Evolutionary conservation across 108 stramenopile genomes (phyloP), one percentile per base, ranked within the genome.

Genomic region (Phaeodactylum tricornutum): DNA sequence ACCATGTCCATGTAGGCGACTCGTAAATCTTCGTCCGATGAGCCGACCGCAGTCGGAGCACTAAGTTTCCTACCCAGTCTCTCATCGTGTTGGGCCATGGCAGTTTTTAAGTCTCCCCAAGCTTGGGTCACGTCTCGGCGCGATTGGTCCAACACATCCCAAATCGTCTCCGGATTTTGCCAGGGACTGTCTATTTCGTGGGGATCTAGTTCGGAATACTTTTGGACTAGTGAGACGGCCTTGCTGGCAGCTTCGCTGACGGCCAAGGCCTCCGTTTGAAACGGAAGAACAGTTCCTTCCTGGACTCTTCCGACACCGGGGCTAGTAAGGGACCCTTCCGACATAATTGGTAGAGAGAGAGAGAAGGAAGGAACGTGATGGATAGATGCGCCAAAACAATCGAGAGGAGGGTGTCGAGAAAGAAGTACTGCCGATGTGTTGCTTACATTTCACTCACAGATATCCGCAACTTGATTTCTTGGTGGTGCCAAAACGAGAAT

Each of bases 1-100:
- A 69, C 66, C 47, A 58, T 68, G 8, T 75, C 67, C 19, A 75
- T 41, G 29, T 69, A 75, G 5, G 35, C 4, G 4, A 51, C 54
- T 16, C 63, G 63, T 43, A 61, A 61, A 4, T 58, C 54, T 0
- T 65, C 64, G 1, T 57, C 56, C 1, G 55, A 39, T 29, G 4
- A 0, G 19, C 9, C 21, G 2, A 42, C 0, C 15, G 37, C 30
- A n/a, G 34, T 28, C 6, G 25, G 19, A 4, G 15, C 5, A 12
- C 3, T 36, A 20, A n/a, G 33, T 14, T 45, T 36, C 24, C 29
- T 53, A 6, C 55, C 12, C 30, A 38, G 45, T 19, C 9, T 21
- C 30, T 39, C 41, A 4, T 15, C 1, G 9, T 39, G 20, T 8
- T 16, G 12, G 12, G 50, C 6, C 17, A 15, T 26, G 30, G 26